Conservation (phyloP, 2,329 filamentous ascomycete genomes). For the Neurospora sp. region DNA sequence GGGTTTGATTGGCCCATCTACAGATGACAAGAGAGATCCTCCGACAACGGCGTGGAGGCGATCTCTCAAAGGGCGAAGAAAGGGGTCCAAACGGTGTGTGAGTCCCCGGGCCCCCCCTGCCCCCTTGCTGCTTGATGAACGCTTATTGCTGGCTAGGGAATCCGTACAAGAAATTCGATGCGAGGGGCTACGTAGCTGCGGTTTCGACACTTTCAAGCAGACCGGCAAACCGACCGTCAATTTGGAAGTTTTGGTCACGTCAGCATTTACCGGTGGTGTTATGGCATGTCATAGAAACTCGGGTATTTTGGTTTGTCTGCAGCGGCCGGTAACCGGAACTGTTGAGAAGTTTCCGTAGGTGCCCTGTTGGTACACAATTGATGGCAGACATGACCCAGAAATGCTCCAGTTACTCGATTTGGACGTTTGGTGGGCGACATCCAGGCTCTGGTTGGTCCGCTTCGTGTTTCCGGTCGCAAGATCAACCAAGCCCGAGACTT, state of each 20-base stretch:
- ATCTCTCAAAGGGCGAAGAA: background rate
- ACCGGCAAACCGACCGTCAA: background rate
- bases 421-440: background rate
- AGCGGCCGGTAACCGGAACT: conserved; percentile 3
- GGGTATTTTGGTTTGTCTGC: conserved; percentile 6
- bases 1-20: background rate
- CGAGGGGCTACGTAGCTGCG: background rate
- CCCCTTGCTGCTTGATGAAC: background rate
- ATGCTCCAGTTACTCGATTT: background rate
- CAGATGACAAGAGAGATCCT: background rate
- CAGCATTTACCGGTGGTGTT: conserved; percentile 15
- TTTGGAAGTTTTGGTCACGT: background rate
- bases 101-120: background rate
- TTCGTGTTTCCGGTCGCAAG: background rate
- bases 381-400: background rate
- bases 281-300: conserved; percentile 20
- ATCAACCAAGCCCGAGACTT: background rate
- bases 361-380: background rate
- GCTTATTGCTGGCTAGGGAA: background rate
- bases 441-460: background rate
- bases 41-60: conserved; percentile 2
- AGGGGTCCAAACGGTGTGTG: background rate
- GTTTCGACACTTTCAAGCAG: background rate
- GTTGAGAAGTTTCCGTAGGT: background rate
- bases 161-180: background rate